phyloP scores from a whole-genome alignment of 805 yeast species.

The Tanozyma kutaoensis region DNA sequence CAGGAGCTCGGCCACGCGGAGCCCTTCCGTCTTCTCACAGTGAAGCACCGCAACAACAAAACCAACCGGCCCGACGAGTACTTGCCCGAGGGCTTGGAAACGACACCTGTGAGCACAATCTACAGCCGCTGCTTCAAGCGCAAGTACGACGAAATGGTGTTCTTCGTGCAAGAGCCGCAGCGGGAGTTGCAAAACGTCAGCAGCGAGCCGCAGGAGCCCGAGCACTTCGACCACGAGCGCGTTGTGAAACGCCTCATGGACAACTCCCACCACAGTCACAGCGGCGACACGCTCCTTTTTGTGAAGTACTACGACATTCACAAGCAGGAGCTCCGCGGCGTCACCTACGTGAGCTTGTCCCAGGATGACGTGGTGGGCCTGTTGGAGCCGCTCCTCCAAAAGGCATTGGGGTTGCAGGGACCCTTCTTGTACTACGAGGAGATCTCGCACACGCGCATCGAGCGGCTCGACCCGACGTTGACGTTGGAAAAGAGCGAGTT shows the following conservation, averaged over 20 bases:
- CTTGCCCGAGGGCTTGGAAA: conserved; percentile 13
- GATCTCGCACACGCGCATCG: conserved; percentile 39
- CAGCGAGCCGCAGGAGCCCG: too few relatives aligned
- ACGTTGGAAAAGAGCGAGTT: conserved; percentile 47
- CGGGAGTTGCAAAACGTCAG: conserved; percentile 24
- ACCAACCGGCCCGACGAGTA: conserved; percentile 49
- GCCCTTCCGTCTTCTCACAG: conserved; percentile 47
- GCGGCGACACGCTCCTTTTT: conserved; percentile 26
- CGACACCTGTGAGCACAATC: conserved; percentile 37
- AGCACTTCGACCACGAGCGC: too few relatives aligned
- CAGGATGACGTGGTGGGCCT: conserved; percentile 31
- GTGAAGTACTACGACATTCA: conserved; percentile 56
- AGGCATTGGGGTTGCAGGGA: conserved; percentile 24
- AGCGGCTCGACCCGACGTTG: conserved; percentile 21
- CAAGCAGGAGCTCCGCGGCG: conserved; percentile 44
- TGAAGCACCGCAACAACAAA: conserved; percentile 56
- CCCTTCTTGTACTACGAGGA: conserved; percentile 44
- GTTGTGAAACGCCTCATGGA: too few relatives aligned
- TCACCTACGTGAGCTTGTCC: conserved; percentile 43
- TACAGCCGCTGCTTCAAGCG: conserved; percentile 31
- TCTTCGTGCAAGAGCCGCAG: conserved; percentile 53
- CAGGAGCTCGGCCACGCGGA: conserved; percentile 25
- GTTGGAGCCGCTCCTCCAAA: conserved; percentile 26
- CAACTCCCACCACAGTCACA: too few relatives aligned
- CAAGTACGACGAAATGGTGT: conserved; percentile 35